phyloP scores from a whole-genome alignment of 495 filamentous ascomycete species.

The Aspergillus heteromorphus region DNA sequence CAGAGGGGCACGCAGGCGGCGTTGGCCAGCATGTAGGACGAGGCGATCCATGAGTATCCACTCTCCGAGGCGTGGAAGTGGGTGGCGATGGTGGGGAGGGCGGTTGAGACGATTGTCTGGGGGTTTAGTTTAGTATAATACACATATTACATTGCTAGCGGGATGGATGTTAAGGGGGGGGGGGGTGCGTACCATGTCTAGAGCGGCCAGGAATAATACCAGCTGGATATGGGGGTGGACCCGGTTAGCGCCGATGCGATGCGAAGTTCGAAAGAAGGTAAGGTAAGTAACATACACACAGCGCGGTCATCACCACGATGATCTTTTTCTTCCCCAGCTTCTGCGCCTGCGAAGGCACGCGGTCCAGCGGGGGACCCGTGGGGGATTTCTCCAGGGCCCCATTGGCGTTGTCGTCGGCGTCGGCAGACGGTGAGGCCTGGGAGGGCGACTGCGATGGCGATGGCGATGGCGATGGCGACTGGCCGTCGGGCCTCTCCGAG shows the following conservation, averaged over 20 bases:
- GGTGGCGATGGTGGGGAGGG: conserved; percentile 58
- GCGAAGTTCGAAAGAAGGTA: not conserved
- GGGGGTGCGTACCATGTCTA: conserved; percentile 41
- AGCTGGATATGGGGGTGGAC: conserved; percentile 30
- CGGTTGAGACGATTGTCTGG: conserved; percentile 50
- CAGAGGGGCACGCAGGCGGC: conserved; percentile 65
- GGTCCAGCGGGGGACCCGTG: conserved; percentile 27
- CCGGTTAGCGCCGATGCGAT: conserved; percentile 10
- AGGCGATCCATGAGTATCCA: conserved; percentile 75
- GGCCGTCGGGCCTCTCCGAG: conserved; percentile 1
- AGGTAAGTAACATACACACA: conserved; percentile 36
- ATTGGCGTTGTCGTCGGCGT: conserved; percentile 11
- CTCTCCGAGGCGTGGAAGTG: conserved; percentile 55
- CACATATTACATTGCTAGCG: no score
- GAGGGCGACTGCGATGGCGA: conserved; percentile 1
- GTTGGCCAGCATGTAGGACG: conserved; percentile 64
- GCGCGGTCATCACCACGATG: conserved; percentile 43
- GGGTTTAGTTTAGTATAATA: not conserved
- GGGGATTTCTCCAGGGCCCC: conserved; percentile 17
- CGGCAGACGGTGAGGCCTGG: not conserved
- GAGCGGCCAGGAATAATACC: conserved; percentile 48
- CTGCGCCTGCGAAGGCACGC: conserved; percentile 33
- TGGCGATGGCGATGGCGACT: no score
- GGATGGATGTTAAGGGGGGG: not conserved
- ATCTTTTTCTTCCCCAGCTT: conserved; percentile 46